Evolutionary conservation across 345 rosid genomes (phyloP).

Genomic region (Salix brachista): DNA sequence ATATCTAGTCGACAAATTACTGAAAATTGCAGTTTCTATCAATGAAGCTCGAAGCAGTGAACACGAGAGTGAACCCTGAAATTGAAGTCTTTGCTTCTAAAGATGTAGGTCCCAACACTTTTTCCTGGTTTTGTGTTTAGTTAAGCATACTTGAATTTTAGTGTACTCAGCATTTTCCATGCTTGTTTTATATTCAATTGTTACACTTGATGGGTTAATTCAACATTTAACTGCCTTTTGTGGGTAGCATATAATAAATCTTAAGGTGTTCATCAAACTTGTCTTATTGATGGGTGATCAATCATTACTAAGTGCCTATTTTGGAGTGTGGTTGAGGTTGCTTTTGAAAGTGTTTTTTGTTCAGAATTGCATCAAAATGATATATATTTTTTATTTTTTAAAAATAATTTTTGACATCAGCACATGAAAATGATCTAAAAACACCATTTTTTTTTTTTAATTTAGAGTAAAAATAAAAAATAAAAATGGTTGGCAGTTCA

Average conservation of each 20-base stretch:
- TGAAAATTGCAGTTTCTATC: constrained; percentile 68
- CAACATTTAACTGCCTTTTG: neutral
- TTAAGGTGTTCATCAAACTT: neutral
- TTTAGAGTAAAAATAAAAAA: no score
- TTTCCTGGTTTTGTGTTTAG: neutral
- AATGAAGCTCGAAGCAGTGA: constrained; percentile 90
- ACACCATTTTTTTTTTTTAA: no score
- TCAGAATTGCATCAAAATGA: no score
- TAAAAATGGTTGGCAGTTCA: neutral
- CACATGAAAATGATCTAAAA: no score
- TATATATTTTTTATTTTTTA: no score
- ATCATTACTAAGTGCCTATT: neutral
- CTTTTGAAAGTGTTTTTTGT: no score
- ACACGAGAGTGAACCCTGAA: constrained; percentile 56
- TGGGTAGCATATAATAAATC: neutral
- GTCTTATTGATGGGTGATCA: neutral
- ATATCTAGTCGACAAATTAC: constrained; percentile 8
- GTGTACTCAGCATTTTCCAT: neutral
- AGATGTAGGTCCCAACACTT: constrained; percentile 34
- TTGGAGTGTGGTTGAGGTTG: no score
- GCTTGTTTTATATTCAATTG: neutral
- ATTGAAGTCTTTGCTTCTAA: constrained; percentile 67
- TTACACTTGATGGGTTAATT: neutral
- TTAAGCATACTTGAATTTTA: neutral
- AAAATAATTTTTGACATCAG: no score